Evolutionary conservation across 2,329 filamentous ascomycete genomes (phyloP).

Genomic region (Alternaria brassicicola): DNA sequence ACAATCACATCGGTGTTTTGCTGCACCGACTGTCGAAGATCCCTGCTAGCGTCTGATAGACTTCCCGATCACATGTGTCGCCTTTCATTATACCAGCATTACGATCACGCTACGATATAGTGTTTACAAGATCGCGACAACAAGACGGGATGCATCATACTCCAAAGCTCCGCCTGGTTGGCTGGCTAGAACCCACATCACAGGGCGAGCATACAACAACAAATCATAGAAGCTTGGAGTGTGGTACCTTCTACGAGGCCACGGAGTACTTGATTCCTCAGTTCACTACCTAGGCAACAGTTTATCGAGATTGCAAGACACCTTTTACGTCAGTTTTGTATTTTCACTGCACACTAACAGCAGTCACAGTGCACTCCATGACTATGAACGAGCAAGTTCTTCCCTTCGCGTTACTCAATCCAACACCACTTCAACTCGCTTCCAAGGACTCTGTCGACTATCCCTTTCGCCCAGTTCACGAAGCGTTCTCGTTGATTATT

Average conservation of each 20-base stretch:
- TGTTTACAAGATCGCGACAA: not conserved
- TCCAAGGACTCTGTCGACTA: not conserved
- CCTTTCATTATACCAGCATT: not conserved
- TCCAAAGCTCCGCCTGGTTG: not conserved
- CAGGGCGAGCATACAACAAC: not conserved
- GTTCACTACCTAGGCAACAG: not conserved
- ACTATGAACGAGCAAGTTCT: not conserved
- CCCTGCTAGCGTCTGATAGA: not conserved
- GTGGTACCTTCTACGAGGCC: not conserved
- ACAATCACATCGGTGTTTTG: slow-evolving; percentile 13
- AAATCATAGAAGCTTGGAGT: too few species aligned
- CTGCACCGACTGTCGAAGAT: not conserved
- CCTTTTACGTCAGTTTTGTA: not conserved
- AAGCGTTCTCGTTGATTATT: not conserved
- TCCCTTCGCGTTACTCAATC: not conserved
- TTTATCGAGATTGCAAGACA: not conserved
- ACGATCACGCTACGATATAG: too few species aligned
- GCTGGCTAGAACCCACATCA: not conserved
- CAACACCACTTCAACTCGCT: not conserved
- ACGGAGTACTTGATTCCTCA: not conserved
- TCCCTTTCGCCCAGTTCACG: not conserved
- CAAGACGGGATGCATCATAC: not conserved
- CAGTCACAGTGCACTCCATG: not conserved
- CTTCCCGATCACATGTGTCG: not conserved
- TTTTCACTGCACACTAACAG: not conserved